Evolutionary conservation across 805 yeast genomes (phyloP), one percentile per base, ranked within the genome.

Genomic region (Suhomyces sp.): DNA sequence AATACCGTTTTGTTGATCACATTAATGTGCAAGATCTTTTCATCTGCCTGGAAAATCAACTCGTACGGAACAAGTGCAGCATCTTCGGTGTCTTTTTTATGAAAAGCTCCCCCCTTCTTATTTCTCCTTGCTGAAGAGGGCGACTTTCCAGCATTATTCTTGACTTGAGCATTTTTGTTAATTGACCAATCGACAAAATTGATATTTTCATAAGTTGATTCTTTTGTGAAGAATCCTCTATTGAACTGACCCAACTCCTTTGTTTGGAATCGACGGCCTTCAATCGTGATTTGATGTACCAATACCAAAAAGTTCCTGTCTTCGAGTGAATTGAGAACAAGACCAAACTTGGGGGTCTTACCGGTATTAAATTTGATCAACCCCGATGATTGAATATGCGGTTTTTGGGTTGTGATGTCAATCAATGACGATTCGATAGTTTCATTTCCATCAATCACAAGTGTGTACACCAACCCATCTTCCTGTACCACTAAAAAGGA

Each of bases 161-260:
- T 34, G 15, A 19, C 21, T 16, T 20, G 31, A 6, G 35, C 10
- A 10, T 13, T 13, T n/a, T 13, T 12, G 14, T 34, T 26, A 19
- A 25, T 7, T 13, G 22, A 11, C 45, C 42, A 41, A 3, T 38
- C 36, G 19, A 14, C 33, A 15, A 38, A 38, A 19, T 24, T 25
- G 4, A 41, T 22, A 6, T 22, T 25, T 4, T 29, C 31, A 20
- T 28, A 16, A 22, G 24, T 12, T 1, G 21, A 17, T 18, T 31
- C 20, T 23, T 38, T 35, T 23, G 23, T 20, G 14, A 41, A 28
- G 19, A 38, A 41, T 12, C 28, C 19, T 12, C 28, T 32, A 13
- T 36, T 38, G 35, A 37, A 41, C 21, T 16, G 17, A n/a, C 36
- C 40, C n/a, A 41, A 19, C 36, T 41, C 45, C 25, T 40, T 35